phyloP scores from a whole-genome alignment of 306 rosid species.

The Medicago truncatula region DNA sequence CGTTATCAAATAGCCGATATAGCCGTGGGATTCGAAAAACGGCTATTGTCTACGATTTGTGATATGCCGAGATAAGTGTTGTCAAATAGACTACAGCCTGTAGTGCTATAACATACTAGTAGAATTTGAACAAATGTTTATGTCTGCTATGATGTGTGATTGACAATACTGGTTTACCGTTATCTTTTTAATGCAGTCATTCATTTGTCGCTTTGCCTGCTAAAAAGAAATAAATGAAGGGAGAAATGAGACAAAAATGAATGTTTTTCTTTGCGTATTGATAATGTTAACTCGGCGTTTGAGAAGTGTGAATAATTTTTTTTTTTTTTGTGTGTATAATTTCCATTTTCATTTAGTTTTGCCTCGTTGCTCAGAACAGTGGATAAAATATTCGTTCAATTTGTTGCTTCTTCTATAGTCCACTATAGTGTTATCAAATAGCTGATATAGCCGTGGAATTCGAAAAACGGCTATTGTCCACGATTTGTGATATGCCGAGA shows the following conservation, averaged over 20 bases:
- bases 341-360: neutral
- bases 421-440: neutral
- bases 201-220: neutral
- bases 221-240: neutral
- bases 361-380: neutral
- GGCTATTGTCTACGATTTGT: neutral
- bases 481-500: neutral
- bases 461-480: neutral
- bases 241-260: neutral
- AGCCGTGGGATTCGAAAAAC: neutral
- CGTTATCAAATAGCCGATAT: neutral
- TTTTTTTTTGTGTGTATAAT: neutral
- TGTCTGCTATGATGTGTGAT: neutral
- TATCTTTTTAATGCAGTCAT: neutral
- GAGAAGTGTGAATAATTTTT: neutral
- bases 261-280: neutral
- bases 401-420: constrained; percentile 2
- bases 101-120: neutral
- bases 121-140: neutral
- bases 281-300: neutral
- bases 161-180: neutral
- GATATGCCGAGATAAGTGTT: neutral
- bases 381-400: neutral
- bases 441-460: neutral
- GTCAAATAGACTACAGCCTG: neutral